These are phyloP conservation scores for Allium fistulosum DNA, from an alignment of 106 monocot genomes.

Conservation along the genomic window DNA sequence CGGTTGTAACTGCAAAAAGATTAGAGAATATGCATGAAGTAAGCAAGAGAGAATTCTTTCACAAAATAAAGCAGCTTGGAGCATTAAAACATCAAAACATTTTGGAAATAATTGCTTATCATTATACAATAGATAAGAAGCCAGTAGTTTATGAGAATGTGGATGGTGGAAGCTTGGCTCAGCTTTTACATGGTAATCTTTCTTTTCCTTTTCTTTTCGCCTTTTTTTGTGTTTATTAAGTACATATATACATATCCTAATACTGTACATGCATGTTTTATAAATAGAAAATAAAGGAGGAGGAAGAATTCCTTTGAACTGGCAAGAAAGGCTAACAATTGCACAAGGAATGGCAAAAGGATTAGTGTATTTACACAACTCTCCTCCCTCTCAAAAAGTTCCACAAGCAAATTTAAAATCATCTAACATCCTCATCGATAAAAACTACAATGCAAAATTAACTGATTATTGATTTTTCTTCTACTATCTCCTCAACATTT, in stretches of 20 bases:
- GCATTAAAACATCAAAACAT: constrained; percentile 20
- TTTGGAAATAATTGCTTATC: constrained; percentile 20
- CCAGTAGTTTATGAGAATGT: constrained; percentile 14
- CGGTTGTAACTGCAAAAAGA: constrained; percentile 37
- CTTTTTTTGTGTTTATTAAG: background rate
- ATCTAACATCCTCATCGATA: constrained; percentile 33
- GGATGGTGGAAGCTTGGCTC: constrained; percentile 32
- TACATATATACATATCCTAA: background rate
- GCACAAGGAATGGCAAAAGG: constrained; percentile 39
- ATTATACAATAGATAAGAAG: constrained; percentile 19
- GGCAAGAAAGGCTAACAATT: constrained; percentile 33
- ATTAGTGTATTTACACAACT: constrained; percentile 39
- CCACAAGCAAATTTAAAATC: constrained; percentile 57
- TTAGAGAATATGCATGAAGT: constrained; percentile 12
- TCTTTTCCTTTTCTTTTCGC: background rate
- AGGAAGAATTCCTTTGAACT: constrained; percentile 47
- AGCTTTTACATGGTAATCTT: constrained; percentile 38
- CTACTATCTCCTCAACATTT: constrained; percentile 14
- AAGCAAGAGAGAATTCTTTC: constrained; percentile 16
- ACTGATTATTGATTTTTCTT: constrained; percentile 38
- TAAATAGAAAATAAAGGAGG: constrained; percentile 16
- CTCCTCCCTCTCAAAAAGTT: constrained; percentile 29
- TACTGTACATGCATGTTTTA: background rate
- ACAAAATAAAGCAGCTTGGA: constrained; percentile 18
- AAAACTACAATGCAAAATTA: constrained; percentile 22